Conservation (phyloP, 140 eudicot species). For the Ambrosia hybrid region DNA sequence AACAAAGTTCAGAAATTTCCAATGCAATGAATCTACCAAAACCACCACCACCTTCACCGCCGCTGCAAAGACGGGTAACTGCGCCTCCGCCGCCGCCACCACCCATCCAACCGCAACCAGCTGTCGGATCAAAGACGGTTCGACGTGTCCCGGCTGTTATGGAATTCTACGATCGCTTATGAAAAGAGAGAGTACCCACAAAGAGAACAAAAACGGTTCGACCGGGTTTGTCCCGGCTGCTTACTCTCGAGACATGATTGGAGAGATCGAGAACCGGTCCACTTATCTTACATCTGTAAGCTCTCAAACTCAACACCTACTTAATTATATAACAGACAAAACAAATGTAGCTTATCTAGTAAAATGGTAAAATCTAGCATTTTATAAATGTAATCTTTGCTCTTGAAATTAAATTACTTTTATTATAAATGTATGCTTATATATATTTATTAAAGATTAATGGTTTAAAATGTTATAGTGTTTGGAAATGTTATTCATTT, state of each 20-base stretch:
- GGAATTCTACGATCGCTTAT: slow-evolving; percentile 79
- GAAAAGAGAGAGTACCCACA: slow-evolving; percentile 51
- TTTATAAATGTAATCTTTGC: too few species aligned
- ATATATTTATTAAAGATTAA: too few species aligned
- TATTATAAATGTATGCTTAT: too few species aligned
- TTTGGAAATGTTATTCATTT: too few species aligned
- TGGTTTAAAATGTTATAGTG: too few species aligned
- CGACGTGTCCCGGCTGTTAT: slow-evolving; percentile 83
- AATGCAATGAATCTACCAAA: slow-evolving; percentile 24
- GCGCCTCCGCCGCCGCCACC: slow-evolving; percentile 66
- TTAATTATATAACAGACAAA: too few species aligned
- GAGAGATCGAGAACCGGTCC: slow-evolving; percentile 91
- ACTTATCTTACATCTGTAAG: slow-evolving; percentile 73
- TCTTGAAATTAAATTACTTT: too few species aligned
- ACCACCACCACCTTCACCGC: slow-evolving; percentile 43
- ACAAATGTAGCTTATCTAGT: too few species aligned
- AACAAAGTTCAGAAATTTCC: neutral
- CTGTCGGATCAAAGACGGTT: slow-evolving; percentile 44
- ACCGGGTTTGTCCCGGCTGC: slow-evolving; percentile 32
- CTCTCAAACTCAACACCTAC: too few species aligned
- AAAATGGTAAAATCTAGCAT: too few species aligned
- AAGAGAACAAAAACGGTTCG: slow-evolving; percentile 36
- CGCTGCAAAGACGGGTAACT: slow-evolving; percentile 24
- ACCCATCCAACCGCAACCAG: slow-evolving; percentile 43
- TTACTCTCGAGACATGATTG: slow-evolving; percentile 75